Evolutionary conservation across 768 basidiomycete genomes (phyloP).

Genomic region (Hypholoma sublateritium): DNA sequence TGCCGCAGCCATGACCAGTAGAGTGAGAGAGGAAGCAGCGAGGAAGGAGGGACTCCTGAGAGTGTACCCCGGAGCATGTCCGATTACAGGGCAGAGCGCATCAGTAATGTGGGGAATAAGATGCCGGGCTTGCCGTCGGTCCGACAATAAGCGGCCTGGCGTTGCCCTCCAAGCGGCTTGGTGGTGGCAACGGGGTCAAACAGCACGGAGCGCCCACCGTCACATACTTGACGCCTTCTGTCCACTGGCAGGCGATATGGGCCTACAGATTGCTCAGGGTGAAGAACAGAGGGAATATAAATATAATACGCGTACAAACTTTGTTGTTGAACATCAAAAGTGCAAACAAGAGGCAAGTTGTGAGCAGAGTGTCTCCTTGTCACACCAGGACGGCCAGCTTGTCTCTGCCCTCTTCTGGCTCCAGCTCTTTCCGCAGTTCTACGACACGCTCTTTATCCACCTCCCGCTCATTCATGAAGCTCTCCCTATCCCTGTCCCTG

Average conservation of each 20-base stretch:
- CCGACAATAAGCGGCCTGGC: background rate
- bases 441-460: constrained; percentile 26
- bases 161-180: background rate
- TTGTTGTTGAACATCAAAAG: constrained; percentile 3
- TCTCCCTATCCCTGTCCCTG: constrained; percentile 36
- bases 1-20: constrained; percentile 43
- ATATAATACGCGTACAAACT: too few relatives aligned
- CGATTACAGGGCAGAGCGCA: background rate
- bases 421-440: constrained; percentile 17
- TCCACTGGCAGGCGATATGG: background rate
- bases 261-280: background rate
- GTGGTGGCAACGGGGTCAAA: constrained; percentile 1
- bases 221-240: background rate
- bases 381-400: constrained; percentile 7
- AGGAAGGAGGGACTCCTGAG: constrained; percentile 2
- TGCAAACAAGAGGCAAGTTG: constrained; percentile 16
- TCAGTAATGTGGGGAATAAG: constrained; percentile 4
- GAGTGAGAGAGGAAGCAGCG: too few relatives aligned
- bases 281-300: too few relatives aligned
- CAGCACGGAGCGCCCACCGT: constrained; percentile 1
- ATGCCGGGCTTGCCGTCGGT: background rate
- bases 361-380: background rate
- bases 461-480: constrained; percentile 38
- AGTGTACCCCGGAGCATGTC: background rate
- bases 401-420: constrained; percentile 12